Conservation (phyloP, 164 flowering plant species). For the Berberis vulgaris region DNA sequence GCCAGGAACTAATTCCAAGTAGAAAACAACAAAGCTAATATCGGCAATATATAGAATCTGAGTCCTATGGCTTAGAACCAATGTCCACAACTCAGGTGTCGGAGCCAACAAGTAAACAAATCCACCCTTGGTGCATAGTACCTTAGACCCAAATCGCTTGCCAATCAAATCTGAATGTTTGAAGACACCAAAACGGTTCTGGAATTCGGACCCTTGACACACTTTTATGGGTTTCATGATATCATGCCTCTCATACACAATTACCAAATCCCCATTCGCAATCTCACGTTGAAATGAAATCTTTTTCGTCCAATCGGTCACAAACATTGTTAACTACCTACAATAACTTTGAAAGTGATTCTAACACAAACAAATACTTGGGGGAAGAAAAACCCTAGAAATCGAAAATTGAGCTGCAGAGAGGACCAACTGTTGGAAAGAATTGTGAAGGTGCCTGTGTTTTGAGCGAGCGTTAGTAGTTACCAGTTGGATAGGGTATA, state of each 20-base stretch:
- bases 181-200: constrained; percentile 79
- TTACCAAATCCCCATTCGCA: constrained; percentile 65
- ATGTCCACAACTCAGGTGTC: constrained; percentile 86
- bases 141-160: constrained; percentile 79
- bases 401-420: no score
- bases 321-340: constrained; percentile 26
- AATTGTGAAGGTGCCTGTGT: no score
- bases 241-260: constrained; percentile 81
- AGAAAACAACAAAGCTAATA: constrained; percentile 73
- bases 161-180: constrained; percentile 94
- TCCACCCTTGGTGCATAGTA: constrained; percentile 64
- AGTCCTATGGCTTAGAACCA: constrained; percentile 89
- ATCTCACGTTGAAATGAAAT: constrained; percentile 46
- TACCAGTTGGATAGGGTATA: no score
- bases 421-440: no score
- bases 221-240: constrained; percentile 73
- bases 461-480: no score
- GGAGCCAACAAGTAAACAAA: constrained; percentile 82
- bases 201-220: constrained; percentile 44
- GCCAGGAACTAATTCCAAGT: constrained; percentile 81
- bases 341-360: no score
- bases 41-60: constrained; percentile 91
- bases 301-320: constrained; percentile 34
- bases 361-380: no score
- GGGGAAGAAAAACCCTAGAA: no score